Evolutionary conservation across 2,329 filamentous ascomycete genomes (phyloP), one percentile per base, ranked within the genome.

Genomic region (Penicillium griseofulvum): DNA sequence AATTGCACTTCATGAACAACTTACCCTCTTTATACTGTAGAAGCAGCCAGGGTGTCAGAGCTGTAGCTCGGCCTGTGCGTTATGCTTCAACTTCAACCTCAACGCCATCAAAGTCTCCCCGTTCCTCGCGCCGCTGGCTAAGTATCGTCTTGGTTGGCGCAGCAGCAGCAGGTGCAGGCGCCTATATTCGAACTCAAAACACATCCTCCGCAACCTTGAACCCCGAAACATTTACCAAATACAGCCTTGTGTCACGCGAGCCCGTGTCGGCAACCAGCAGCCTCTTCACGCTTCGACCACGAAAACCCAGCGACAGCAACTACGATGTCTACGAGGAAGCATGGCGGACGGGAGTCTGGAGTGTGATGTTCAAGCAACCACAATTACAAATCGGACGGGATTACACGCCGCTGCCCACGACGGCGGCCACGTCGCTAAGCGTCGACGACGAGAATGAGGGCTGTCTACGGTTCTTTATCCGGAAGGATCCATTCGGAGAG

Each of bases 281-380:
- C 61, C 70, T 80, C 17, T 78, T 80, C 65, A 76, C 71, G 14
- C 65, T 80, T 12, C 69, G 70, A 31, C 74, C 76, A 10, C 65
- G 66, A 22, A 61, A 66, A 48, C 66, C 59, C 36, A 71, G 63
- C 53, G 61, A 57, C 50, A 60, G 53, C 56, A 75, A 73, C 41
- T 65, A 63, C 41, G 69, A 71, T 28, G 67, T 74, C 36, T 79
- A 81, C 54, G 65, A 71, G 5, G 63, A 74, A 11, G 79, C 79
- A 24, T 87, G 85, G 83, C 73, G 74, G 41, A 79, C 83, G 53
- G 88, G 89, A 5, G 81, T 95, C 39, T 96, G 91, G 88, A 91
- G 88, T 59, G 87, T 97, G 33, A 89, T 97, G 77, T 86, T 96
- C 68, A 96, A 96, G 76, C 94, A 97, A 76, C 94, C 94, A 2